phyloP scores from a whole-genome alignment of 768 basidiomycete genomes.

The Boletus fagicola region DNA sequence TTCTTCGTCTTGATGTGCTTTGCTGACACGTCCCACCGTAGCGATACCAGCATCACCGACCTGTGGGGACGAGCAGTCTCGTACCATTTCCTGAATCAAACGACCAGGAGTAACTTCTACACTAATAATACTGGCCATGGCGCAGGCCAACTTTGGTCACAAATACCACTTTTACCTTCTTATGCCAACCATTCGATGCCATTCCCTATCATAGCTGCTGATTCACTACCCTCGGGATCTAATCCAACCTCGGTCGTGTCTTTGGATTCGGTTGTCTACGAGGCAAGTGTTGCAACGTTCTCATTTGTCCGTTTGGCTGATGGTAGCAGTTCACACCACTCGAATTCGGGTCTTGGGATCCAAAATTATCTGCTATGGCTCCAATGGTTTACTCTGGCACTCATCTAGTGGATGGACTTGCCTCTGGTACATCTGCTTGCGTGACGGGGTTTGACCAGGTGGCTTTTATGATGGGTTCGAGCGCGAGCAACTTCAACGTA shows the following conservation, averaged over 20 bases:
- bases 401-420: slow-evolving; percentile 52
- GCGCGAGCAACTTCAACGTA: slow-evolving; percentile 68
- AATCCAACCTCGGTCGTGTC: slow-evolving; percentile 41
- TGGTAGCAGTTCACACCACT: slow-evolving; percentile 51
- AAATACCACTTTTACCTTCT: slow-evolving; percentile 48
- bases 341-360: slow-evolving; percentile 75
- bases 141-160: slow-evolving; percentile 71
- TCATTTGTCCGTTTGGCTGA: slow-evolving; percentile 6
- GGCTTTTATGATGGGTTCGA: slow-evolving; percentile 72
- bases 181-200: slow-evolving; percentile 53
- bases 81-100: slow-evolving; percentile 73
- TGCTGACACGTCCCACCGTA: slow-evolving; percentile 20
- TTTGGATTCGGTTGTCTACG: slow-evolving; percentile 52
- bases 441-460: slow-evolving; percentile 74
- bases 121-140: slow-evolving; percentile 59
- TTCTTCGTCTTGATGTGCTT: not conserved
- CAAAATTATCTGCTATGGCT: slow-evolving; percentile 65
- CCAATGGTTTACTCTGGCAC: slow-evolving; percentile 67
- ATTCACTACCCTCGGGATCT: slow-evolving; percentile 50
- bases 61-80: slow-evolving; percentile 63
- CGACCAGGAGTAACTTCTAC: slow-evolving; percentile 56
- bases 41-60: slow-evolving; percentile 65
- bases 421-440: slow-evolving; percentile 57
- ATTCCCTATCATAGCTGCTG: slow-evolving; percentile 63
- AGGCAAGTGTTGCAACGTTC: slow-evolving; percentile 39